A percentile compares a stretch with the other conserved stretches of the same genome.
Conservation (phyloP, 2,329 filamentous ascomycete species). For the Aspergillus flavus region DNA sequence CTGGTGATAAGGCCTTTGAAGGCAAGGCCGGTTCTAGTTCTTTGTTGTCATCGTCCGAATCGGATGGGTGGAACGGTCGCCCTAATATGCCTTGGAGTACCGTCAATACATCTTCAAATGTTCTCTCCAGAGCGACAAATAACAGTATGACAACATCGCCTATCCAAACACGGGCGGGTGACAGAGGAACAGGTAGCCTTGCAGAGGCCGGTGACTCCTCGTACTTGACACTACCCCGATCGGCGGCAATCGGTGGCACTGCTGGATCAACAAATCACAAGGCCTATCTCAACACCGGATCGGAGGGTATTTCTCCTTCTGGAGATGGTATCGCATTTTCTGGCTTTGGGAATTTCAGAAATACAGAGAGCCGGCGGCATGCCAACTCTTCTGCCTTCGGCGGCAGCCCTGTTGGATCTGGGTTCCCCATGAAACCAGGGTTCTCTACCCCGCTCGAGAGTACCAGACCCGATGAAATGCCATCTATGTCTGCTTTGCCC, state of each 20-base stretch:
- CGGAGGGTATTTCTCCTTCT: constrained; percentile 38
- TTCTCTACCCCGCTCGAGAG: constrained; percentile 33
- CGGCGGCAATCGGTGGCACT: constrained; percentile 45
- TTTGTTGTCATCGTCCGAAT: constrained; percentile 68
- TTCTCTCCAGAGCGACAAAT: constrained; percentile 48
- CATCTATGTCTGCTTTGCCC: constrained; percentile 31
- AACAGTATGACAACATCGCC: constrained; percentile 60
- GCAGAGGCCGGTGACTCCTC: constrained; percentile 49
- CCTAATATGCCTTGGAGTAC: constrained; percentile 62
- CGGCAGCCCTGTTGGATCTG: constrained; percentile 32
- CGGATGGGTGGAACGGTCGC: constrained; percentile 62
- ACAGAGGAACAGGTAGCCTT: constrained; percentile 41
- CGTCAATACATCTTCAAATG: constrained; percentile 49
- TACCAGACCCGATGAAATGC: constrained; percentile 32
- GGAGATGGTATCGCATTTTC: constrained; percentile 36
- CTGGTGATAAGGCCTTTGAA: constrained; percentile 43
- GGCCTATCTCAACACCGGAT: constrained; percentile 35
- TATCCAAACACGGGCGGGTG: constrained; percentile 55
- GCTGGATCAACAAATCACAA: constrained; percentile 30
- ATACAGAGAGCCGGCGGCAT: constrained; percentile 37
- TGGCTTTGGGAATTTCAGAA: constrained; percentile 34
- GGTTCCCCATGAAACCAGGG: constrained; percentile 35
- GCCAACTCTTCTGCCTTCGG: constrained; percentile 36
- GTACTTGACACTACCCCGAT: constrained; percentile 52
- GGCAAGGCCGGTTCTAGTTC: constrained; percentile 70